These are phyloP conservation scores for Ustilago sp. DNA, from an alignment of 1,284 basidiomycete species.

Conservation along the genomic window DNA sequence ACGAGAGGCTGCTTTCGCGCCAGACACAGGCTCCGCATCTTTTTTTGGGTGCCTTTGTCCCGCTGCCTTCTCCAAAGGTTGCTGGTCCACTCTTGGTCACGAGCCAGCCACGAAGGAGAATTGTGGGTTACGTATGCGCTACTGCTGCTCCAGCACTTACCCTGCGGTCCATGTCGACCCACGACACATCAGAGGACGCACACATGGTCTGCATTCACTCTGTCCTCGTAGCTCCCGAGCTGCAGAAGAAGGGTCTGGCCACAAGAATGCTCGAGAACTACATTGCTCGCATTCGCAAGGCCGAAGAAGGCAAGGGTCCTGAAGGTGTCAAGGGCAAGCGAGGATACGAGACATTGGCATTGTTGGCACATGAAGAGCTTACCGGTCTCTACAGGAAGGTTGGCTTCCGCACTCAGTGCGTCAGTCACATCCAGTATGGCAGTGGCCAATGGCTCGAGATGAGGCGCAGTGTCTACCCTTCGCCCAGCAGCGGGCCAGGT, in stretches of 20 bases:
- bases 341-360: constrained; percentile 62
- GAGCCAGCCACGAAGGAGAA: constrained; percentile 42
- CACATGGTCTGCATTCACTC: constrained; percentile 66
- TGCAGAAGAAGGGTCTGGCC: constrained; percentile 57
- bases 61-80: constrained; percentile 58
- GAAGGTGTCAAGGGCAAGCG: constrained; percentile 49
- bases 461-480: constrained; percentile 56
- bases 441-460: constrained; percentile 66
- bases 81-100: constrained; percentile 60
- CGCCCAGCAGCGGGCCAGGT: constrained; percentile 23
- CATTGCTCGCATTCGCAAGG: constrained; percentile 49
- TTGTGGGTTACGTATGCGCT: constrained; percentile 60
- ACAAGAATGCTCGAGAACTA: constrained; percentile 56
- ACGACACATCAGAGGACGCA: constrained; percentile 56
- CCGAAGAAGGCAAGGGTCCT: constrained; percentile 49
- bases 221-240: constrained; percentile 58
- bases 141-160: constrained; percentile 64
- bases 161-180: constrained; percentile 57
- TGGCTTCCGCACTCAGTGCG: constrained; percentile 58
- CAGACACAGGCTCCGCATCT: constrained; percentile 63
- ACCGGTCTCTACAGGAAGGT: constrained; percentile 59
- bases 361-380: constrained; percentile 62
- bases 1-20: constrained; percentile 56
- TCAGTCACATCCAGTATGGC: constrained; percentile 62
- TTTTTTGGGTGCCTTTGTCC: constrained; percentile 63